These are phyloP conservation scores for Suhomyces emberorum DNA, from an alignment of 805 yeast genomes.

Conservation along the genomic window DNA sequence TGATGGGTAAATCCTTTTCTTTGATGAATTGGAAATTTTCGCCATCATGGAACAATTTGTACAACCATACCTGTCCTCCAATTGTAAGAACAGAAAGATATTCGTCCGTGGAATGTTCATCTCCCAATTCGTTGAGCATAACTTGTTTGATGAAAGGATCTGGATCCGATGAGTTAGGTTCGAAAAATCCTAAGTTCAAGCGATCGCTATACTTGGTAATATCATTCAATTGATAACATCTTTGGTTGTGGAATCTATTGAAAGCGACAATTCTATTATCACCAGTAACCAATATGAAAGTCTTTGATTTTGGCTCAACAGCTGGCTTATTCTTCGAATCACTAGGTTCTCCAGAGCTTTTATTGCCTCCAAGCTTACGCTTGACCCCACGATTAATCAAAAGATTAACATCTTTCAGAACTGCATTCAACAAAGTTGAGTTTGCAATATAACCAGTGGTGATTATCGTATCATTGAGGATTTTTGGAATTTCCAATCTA, in stretches of 20 bases:
- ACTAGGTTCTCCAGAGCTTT: slow-evolving; percentile 14
- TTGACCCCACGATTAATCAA: slow-evolving; percentile 29
- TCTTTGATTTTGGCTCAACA: slow-evolving; percentile 31
- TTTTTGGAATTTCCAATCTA: slow-evolving; percentile 38
- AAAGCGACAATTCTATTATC: slow-evolving; percentile 71
- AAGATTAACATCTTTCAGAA: slow-evolving; percentile 28
- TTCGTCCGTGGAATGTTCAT: slow-evolving; percentile 50
- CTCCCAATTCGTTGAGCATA: slow-evolving; percentile 65
- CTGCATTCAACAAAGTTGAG: slow-evolving; percentile 46
- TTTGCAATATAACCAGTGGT: slow-evolving; percentile 66
- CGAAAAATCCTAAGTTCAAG: slow-evolving; percentile 45
- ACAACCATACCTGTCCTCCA: slow-evolving; percentile 76
- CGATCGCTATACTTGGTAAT: slow-evolving; percentile 46
- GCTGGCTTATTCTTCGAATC: slow-evolving; percentile 10
- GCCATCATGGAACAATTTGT: slow-evolving; percentile 53
- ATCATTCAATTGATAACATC: slow-evolving; percentile 51
- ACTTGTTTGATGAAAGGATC: slow-evolving; percentile 73
- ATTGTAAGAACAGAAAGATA: slow-evolving; percentile 68
- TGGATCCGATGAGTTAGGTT: slow-evolving; percentile 52
- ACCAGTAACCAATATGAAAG: slow-evolving; percentile 68
- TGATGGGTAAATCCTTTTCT: slow-evolving; percentile 45
- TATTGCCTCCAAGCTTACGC: slow-evolving; percentile 21
- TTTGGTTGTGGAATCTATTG: slow-evolving; percentile 50
- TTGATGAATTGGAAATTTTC: slow-evolving; percentile 40
- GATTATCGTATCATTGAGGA: slow-evolving; percentile 49